These are phyloP conservation scores for Phytophthora quininea DNA, from an alignment of 352 stramenopile species.

Conservation along the genomic window DNA sequence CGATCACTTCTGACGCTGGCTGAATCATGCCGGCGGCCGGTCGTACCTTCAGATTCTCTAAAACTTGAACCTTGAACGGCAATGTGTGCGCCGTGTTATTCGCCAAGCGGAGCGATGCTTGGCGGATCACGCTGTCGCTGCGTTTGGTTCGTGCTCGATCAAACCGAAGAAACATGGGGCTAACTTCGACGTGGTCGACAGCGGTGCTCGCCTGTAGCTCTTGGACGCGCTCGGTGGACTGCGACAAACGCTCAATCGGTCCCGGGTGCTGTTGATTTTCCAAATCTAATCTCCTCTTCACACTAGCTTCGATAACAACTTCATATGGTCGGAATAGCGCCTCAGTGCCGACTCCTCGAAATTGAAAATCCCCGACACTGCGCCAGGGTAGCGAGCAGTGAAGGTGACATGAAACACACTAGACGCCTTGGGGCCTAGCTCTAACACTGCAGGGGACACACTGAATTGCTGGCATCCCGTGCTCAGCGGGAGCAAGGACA, in stretches of 20 bases:
- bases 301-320: conserved; percentile 84
- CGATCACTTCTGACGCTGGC: conserved; percentile 44
- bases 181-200: conserved; percentile 57
- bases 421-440: conserved; percentile 63
- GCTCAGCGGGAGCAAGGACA: conserved; percentile 81
- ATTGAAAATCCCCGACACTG: conserved; percentile 89
- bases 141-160: conserved; percentile 35
- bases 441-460: conserved; percentile 75
- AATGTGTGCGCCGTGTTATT: conserved; percentile 63
- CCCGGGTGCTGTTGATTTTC: conserved; percentile 17
- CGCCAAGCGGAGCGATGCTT: conserved; percentile 50
- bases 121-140: conserved; percentile 23
- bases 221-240: conserved; percentile 35
- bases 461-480: conserved; percentile 86
- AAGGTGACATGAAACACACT: conserved; percentile 78
- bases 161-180: conserved; percentile 68
- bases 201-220: conserved; percentile 53
- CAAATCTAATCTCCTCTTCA: conserved; percentile 48
- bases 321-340: conserved; percentile 77
- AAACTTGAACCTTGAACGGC: conserved; percentile 56
- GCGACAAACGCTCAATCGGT: background rate
- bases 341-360: conserved; percentile 71
- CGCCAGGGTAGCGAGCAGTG: conserved; percentile 54
- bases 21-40: conserved; percentile 49
- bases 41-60: conserved; percentile 64